These are phyloP conservation scores for Drosera capensis DNA, from an alignment of 148 eudicot genomes.

Conservation along the genomic window DNA sequence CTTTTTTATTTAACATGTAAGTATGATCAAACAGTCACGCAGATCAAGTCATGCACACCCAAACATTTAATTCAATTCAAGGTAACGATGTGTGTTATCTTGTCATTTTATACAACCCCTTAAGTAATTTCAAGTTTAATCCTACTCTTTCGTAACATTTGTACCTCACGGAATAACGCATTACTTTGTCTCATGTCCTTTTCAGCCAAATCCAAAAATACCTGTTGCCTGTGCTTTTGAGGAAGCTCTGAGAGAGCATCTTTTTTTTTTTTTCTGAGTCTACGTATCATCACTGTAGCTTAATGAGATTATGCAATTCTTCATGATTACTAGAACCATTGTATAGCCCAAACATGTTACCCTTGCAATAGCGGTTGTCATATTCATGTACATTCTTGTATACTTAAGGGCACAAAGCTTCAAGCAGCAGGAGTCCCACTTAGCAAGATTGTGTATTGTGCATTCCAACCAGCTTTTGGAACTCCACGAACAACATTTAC, in stretches of 20 bases:
- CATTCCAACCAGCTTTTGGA: slow-evolving; percentile 86
- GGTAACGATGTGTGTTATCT: too few relatives aligned
- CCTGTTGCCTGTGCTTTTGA: slow-evolving; percentile 93
- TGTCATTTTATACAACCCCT: too few relatives aligned
- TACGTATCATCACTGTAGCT: slow-evolving; percentile 93
- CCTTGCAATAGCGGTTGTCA: slow-evolving; percentile 92
- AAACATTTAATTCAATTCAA: too few relatives aligned
- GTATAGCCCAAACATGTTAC: slow-evolving; percentile 82
- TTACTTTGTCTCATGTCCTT: slow-evolving; percentile 73
- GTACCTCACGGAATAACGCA: slow-evolving; percentile 88
- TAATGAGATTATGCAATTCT: slow-evolving; percentile 86
- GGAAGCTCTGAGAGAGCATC: slow-evolving; percentile 93
- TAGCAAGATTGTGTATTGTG: slow-evolving; percentile 69
- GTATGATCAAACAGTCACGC: too few relatives aligned
- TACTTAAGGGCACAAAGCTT: slow-evolving; percentile 84
- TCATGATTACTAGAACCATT: slow-evolving; percentile 98
- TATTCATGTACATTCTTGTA: slow-evolving; percentile 85
- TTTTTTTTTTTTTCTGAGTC: slow-evolving; percentile 88
- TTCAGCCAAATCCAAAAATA: slow-evolving; percentile 76
- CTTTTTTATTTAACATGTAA: too few relatives aligned
- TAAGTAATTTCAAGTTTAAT: too few relatives aligned
- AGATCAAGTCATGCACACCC: too few relatives aligned
- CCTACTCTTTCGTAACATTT: too few relatives aligned
- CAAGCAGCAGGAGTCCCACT: slow-evolving; percentile 99
- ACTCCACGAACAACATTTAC: slow-evolving; percentile 61